Conservation (phyloP, 2,329 filamentous ascomycete species). For the Westerdykella ornata region DNA sequence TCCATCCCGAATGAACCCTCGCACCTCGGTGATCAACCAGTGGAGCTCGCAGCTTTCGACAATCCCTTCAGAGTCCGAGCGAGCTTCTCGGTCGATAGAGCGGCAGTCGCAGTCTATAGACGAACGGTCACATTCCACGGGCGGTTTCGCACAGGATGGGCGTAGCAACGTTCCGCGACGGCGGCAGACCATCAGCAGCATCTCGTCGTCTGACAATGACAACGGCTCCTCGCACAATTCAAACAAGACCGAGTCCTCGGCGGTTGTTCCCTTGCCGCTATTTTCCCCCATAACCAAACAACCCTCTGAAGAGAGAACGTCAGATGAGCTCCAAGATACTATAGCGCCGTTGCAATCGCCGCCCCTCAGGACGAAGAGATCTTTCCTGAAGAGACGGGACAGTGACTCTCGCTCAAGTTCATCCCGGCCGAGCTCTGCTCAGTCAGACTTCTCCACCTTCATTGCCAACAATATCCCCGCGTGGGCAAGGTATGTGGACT, state of each 20-base stretch:
- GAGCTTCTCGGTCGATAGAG: slow-evolving; percentile 30
- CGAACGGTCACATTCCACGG: slow-evolving; percentile 28
- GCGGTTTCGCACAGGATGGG: slow-evolving; percentile 20
- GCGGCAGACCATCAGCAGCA: slow-evolving; percentile 31
- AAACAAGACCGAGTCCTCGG: slow-evolving; percentile 25
- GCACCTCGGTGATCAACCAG: slow-evolving; percentile 27
- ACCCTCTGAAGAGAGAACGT: slow-evolving; percentile 21
- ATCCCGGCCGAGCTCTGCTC: slow-evolving; percentile 32
- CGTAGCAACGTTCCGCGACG: slow-evolving; percentile 19
- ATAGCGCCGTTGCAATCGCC: slow-evolving; percentile 36
- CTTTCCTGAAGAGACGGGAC: slow-evolving; percentile 29
- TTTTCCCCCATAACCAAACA: slow-evolving; percentile 27
- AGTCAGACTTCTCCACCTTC: slow-evolving; percentile 32
- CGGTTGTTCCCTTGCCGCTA: slow-evolving; percentile 32
- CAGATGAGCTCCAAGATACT: slow-evolving; percentile 35
- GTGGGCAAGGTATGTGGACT: slow-evolving; percentile 30
- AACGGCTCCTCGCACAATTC: slow-evolving; percentile 11
- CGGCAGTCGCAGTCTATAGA: slow-evolving; percentile 28
- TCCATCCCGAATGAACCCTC: slow-evolving; percentile 37
- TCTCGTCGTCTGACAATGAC: slow-evolving; percentile 31
- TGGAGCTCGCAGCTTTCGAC: slow-evolving; percentile 39
- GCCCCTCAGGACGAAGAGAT: slow-evolving; percentile 35
- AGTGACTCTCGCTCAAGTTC: slow-evolving; percentile 31
- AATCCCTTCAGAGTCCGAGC: slow-evolving; percentile 33
- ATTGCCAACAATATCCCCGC: slow-evolving; percentile 33